Conservation (phyloP, 73 alveolate genomes). For the Paramecium sonneborni region DNA sequence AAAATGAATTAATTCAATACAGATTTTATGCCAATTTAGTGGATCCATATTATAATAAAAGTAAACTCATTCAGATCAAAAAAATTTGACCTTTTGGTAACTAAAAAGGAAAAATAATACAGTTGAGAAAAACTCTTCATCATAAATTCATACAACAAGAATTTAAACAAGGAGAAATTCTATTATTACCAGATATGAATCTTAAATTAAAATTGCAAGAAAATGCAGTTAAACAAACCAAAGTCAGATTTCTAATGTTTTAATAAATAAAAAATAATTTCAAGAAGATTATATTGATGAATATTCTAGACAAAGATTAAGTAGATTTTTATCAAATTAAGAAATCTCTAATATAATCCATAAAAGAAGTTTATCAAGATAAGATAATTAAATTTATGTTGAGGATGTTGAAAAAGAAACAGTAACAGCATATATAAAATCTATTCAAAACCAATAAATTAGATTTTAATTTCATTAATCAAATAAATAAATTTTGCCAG, state of each 20-base stretch:
- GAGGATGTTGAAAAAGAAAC: background rate
- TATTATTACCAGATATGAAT: background rate
- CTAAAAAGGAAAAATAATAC: background rate
- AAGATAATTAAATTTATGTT: conserved; percentile 15
- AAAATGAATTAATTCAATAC: background rate
- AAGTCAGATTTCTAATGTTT: background rate
- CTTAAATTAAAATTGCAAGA: background rate
- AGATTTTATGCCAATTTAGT: background rate
- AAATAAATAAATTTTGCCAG: background rate
- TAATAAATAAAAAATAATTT: background rate
- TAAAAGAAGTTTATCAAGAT: conserved; percentile 17
- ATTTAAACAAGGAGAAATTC: background rate
- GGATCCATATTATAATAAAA: background rate
- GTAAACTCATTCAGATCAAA: background rate
- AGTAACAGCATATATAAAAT: background rate
- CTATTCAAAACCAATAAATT: background rate
- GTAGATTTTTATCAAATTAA: background rate
- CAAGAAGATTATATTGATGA: background rate
- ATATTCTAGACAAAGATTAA: background rate
- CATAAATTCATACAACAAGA: background rate
- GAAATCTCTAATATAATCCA: background rate
- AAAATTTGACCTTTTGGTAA: background rate
- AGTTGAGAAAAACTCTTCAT: background rate
- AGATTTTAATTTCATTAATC: conserved; percentile 9
- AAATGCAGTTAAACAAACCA: background rate